Evolutionary conservation across 1,284 basidiomycete species (phyloP).

Genomic region (Pseudomicrostroma phylloplanum): DNA sequence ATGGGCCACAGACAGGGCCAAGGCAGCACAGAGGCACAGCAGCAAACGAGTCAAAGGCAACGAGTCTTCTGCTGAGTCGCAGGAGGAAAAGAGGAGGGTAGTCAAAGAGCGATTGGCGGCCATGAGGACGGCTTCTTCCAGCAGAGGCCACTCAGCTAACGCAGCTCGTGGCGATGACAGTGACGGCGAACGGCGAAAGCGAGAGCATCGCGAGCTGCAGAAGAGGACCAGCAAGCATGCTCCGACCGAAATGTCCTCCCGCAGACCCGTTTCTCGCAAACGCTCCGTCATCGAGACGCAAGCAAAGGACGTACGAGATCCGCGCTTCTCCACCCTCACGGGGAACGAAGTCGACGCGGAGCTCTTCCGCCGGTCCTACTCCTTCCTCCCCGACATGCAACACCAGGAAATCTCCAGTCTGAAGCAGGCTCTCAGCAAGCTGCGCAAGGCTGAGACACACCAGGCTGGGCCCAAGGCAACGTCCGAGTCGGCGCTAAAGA

Average conservation of each 20-base stretch:
- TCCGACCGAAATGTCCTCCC: slow-evolving; percentile 76
- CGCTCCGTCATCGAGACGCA: slow-evolving; percentile 64
- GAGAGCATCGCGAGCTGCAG: slow-evolving; percentile 8
- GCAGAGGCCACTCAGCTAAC: slow-evolving; percentile 11
- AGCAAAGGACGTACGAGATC: slow-evolving; percentile 67
- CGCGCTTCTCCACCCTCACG: slow-evolving; percentile 71
- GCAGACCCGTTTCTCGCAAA: slow-evolving; percentile 72
- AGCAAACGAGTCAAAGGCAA: slow-evolving; percentile 8
- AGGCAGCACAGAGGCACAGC: slow-evolving; percentile 8
- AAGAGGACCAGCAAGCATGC: slow-evolving; percentile 7
- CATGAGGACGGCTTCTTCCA: slow-evolving; percentile 9
- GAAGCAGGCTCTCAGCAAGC: slow-evolving; percentile 64
- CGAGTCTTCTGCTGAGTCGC: not conserved
- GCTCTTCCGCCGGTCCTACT: slow-evolving; percentile 69
- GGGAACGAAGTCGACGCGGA: slow-evolving; percentile 65
- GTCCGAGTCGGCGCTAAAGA: slow-evolving; percentile 54
- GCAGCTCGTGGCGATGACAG: slow-evolving; percentile 5
- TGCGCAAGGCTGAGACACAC: slow-evolving; percentile 62
- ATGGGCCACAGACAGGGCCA: slow-evolving; percentile 22
- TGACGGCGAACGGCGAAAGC: slow-evolving; percentile 7
- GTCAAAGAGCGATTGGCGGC: slow-evolving; percentile 24
- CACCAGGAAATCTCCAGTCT: slow-evolving; percentile 64
- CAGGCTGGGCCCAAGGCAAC: slow-evolving; percentile 62
- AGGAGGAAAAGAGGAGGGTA: slow-evolving; percentile 20
- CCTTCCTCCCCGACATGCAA: slow-evolving; percentile 69